Evolutionary conservation across 2,329 filamentous ascomycete genomes (phyloP).

Genomic region (Albophoma yamanashiensis): DNA sequence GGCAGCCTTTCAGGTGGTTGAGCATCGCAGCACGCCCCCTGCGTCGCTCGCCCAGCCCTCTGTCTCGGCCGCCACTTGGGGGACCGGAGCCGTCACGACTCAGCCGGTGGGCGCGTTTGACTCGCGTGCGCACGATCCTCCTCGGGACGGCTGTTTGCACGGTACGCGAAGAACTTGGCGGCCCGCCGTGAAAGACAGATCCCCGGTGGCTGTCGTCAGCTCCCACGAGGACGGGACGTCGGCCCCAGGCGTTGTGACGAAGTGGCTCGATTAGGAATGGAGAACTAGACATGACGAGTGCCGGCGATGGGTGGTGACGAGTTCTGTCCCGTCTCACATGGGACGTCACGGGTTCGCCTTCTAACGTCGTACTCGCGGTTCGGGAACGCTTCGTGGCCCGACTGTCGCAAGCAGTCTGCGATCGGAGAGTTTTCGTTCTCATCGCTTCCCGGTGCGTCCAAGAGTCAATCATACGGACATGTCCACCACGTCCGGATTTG

Average conservation of each 20-base stretch:
- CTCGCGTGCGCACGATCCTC: background rate
- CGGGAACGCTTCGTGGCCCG: background rate
- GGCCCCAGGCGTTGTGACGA: too few relatives aligned
- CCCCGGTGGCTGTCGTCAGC: background rate
- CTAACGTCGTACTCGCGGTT: background rate
- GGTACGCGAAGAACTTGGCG: background rate
- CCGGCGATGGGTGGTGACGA: background rate
- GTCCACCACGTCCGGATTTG: too few relatives aligned
- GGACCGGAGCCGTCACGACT: background rate
- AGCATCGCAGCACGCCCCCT: background rate
- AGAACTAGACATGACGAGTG: background rate
- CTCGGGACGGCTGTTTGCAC: background rate
- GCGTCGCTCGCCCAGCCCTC: background rate
- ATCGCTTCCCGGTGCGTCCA: background rate
- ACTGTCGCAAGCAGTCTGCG: background rate
- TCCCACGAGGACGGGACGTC: background rate
- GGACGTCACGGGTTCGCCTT: background rate
- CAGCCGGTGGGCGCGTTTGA: conserved; percentile 1
- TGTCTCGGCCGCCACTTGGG: background rate
- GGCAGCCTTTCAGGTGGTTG: background rate
- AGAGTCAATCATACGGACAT: background rate
- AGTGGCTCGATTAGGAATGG: background rate
- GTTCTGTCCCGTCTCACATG: background rate
- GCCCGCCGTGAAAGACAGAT: too few relatives aligned
- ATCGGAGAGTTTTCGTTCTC: background rate